Conservation (phyloP, 2,329 filamentous ascomycete genomes). For the Sporothrix brunneoviolacea region DNA sequence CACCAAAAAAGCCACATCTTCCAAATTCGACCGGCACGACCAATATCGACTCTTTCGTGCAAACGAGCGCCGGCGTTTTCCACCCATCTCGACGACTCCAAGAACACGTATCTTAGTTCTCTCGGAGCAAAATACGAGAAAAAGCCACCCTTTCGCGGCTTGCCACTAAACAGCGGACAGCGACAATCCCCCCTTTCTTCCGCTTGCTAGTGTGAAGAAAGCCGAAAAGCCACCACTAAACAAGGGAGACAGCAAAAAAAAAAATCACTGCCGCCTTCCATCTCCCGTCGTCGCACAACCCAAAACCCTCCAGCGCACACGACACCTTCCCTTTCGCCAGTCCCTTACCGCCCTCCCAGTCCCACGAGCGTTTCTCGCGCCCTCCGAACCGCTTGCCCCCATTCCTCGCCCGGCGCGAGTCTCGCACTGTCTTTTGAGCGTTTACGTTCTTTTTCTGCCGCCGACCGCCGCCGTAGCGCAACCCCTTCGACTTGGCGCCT, state of each 20-base stretch:
- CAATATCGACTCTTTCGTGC: background rate
- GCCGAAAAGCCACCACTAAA: background rate
- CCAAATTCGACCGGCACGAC: slow-evolving; percentile 2
- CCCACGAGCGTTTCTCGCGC: background rate
- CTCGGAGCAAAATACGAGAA: slow-evolving; percentile 12
- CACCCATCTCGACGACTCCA: no score
- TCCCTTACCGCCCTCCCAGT: background rate
- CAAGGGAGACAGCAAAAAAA: no score
- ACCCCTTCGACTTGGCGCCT: no score
- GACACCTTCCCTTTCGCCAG: background rate
- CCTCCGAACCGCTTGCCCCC: no score
- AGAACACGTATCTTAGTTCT: no score
- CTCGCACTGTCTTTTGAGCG: background rate
- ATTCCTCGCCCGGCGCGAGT: slow-evolving; percentile 16
- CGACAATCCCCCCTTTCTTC: slow-evolving; percentile 8
- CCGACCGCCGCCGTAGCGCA: no score
- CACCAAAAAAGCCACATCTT: slow-evolving; percentile 3
- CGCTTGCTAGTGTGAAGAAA: slow-evolving; percentile 9
- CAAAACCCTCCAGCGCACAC: no score
- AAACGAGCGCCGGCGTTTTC: background rate
- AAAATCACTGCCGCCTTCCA: no score
- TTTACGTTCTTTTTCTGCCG: background rate
- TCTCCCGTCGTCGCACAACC: no score
- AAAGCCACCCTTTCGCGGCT: no score
- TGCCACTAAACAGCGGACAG: background rate